Evolutionary conservation across 2,329 filamentous ascomycete genomes (phyloP), one percentile per base, ranked within the genome.

Genomic region (Sarocladiaceae sp.): DNA sequence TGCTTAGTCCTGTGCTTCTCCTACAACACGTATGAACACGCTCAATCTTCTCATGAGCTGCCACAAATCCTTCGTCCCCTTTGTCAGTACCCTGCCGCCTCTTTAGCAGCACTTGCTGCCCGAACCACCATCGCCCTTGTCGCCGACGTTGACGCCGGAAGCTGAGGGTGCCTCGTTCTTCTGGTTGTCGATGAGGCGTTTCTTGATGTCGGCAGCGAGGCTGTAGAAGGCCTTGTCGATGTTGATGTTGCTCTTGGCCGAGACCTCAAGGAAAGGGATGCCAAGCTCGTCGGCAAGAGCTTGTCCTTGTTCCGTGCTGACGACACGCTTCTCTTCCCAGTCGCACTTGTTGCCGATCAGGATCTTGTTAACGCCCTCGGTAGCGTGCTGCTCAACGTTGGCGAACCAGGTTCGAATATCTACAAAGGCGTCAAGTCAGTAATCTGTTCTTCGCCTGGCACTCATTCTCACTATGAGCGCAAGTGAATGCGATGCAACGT

Each of bases 331-430:
- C 72, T 98, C 93, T 69, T 97, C 93, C 93, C 93, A 97, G 69
- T 98, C 93, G 72, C 93, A 98, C 73, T 98, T 98, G 79, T 98
- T 98, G 64, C 93, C 93, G 55, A 98, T 96, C 54, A 98, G 80
- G 62, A 98, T 97, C 77, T 97, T 98, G 81, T 97, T 96, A 62
- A 98, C 93, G 59, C 93, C 93, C 71, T 97, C 93, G 58, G 88
- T 95, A 47, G 93, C 93, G 70, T 98, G 90, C 68, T 95, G 90
- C 66, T 96, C 90, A 56, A 96, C 90, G 70, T 98, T 97, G 62
- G 90, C 90, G 72, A 98, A 98, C 93, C 93, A 98, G 54, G 93
- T 97, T 61, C 90, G 85, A 67, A 98, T 98, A 70, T 98, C 93
- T 97, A 61, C 47, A 35, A 27, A 15, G 37, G 47, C 23, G 51